Percentiles rank a stretch among this genome's conserved stretches.
These are phyloP conservation scores for Pseudocercospora fijiensis DNA, from an alignment of 2,329 filamentous ascomycete species.

Conservation along the genomic window DNA sequence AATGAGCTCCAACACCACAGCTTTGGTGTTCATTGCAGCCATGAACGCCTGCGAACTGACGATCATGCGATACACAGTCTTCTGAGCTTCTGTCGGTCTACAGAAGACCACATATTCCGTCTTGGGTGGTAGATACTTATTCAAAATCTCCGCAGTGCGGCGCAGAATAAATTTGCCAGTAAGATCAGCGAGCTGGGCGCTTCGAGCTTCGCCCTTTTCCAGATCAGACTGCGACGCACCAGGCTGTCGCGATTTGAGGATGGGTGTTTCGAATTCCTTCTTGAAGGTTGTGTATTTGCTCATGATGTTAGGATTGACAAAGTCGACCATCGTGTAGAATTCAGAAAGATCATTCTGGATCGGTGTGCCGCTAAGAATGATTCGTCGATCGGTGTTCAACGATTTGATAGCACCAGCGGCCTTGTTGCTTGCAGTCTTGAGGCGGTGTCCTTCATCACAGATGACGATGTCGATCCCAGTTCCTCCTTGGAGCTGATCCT, in stretches of 20 bases:
- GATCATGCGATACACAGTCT: slow-evolving; percentile 61
- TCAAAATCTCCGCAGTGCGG: slow-evolving; percentile 64
- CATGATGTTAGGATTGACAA: slow-evolving; percentile 66
- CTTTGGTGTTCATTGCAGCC: slow-evolving; percentile 60
- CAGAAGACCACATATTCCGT: slow-evolving; percentile 68
- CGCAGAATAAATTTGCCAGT: slow-evolving; percentile 66
- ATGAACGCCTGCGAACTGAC: slow-evolving; percentile 65
- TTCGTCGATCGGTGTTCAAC: slow-evolving; percentile 59
- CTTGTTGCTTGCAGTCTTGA: slow-evolving; percentile 69
- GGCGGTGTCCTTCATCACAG: slow-evolving; percentile 66
- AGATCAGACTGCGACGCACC: slow-evolving; percentile 60
- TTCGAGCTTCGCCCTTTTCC: slow-evolving; percentile 62
- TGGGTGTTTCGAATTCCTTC: slow-evolving; percentile 63
- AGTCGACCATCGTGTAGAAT: slow-evolving; percentile 67
- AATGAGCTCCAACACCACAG: slow-evolving; percentile 66
- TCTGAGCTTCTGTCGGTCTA: slow-evolving; percentile 60
- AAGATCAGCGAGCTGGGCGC: slow-evolving; percentile 59
- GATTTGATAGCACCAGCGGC: slow-evolving; percentile 64
- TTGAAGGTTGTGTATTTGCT: slow-evolving; percentile 63
- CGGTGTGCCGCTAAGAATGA: slow-evolving; percentile 66
- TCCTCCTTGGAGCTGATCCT: slow-evolving; percentile 64
- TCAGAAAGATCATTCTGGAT: slow-evolving; percentile 68
- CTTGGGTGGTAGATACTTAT: slow-evolving; percentile 65
- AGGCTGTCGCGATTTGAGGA: slow-evolving; percentile 63
- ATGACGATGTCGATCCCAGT: slow-evolving; percentile 67